Conservation (phyloP, 2,329 filamentous ascomycete genomes). For the Macroventuria anomochaeta region DNA sequence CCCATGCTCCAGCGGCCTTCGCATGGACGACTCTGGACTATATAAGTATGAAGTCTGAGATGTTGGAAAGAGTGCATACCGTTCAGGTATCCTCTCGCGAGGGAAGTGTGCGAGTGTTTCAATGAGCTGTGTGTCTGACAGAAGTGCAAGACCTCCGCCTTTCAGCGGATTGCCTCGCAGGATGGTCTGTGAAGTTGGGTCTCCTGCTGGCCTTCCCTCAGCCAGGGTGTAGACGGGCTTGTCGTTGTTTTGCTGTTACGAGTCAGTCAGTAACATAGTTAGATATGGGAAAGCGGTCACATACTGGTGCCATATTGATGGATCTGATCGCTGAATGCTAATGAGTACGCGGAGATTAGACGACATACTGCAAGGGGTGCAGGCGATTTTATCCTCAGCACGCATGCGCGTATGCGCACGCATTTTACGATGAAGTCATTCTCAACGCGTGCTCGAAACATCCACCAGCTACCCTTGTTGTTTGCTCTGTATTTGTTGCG, state of each 20-base stretch:
- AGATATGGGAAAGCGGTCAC: no score
- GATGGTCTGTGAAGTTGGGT: conserved; percentile 3
- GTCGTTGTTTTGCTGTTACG: neutral
- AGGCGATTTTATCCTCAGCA: neutral
- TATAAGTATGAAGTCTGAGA: no score
- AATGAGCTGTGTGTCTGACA: conserved; percentile 67
- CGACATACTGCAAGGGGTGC: neutral
- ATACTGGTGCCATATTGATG: conserved; percentile 1
- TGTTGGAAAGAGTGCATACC: conserved; percentile 43
- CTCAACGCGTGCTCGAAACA: neutral
- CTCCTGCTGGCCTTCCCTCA: conserved; percentile 4
- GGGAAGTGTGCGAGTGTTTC: conserved; percentile 67
- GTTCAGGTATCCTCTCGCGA: conserved; percentile 67
- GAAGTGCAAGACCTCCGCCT: conserved; percentile 52
- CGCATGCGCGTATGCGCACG: neutral
- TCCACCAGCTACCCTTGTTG: neutral
- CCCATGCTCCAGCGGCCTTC: conserved; percentile 63
- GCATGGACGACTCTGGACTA: conserved; percentile 61
- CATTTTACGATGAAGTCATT: conserved; percentile 14
- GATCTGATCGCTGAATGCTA: no score
- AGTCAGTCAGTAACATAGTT: neutral
- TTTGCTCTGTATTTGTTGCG: neutral
- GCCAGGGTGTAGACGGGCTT: conserved; percentile 6
- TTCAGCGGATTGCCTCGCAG: conserved; percentile 7
- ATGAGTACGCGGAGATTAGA: neutral